phyloP scores from a whole-genome alignment of 192 early-diverging fungal genomes.

The Jimgerdemannia lactiflua region DNA sequence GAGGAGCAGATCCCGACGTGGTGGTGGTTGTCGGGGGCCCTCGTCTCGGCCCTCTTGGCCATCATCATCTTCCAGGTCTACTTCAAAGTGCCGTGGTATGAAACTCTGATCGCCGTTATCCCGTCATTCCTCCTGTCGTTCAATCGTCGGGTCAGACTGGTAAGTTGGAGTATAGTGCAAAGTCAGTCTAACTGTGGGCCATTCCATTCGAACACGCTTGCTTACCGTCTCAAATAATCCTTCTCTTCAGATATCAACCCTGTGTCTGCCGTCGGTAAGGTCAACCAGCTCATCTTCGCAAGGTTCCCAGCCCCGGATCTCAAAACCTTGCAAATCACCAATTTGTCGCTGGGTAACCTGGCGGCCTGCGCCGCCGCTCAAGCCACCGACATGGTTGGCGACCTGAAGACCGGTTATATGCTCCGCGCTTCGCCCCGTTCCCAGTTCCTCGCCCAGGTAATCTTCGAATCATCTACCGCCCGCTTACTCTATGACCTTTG shows the following conservation, averaged over 20 bases:
- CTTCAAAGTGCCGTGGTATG: constrained; percentile 55
- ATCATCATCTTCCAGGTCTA: constrained; percentile 48
- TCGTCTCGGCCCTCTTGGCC: constrained; percentile 50
- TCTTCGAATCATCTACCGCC: constrained; percentile 25
- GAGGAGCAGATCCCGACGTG: constrained; percentile 49
- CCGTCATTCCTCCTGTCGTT: constrained; percentile 52
- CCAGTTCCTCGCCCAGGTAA: constrained; percentile 62
- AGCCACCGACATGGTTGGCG: constrained; percentile 68
- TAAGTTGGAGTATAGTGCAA: no score
- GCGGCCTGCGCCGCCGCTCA: constrained; percentile 53
- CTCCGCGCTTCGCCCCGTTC: constrained; percentile 61
- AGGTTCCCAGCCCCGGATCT: constrained; percentile 40
- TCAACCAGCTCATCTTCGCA: constrained; percentile 63
- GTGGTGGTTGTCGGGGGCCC: constrained; percentile 52
- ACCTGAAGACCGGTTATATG: constrained; percentile 68
- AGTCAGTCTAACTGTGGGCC: constrained; percentile 55
- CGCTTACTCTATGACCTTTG: constrained; percentile 47
- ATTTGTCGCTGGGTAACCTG: constrained; percentile 60
- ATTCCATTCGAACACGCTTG: constrained; percentile 41
- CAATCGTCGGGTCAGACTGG: no score
- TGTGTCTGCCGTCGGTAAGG: constrained; percentile 60
- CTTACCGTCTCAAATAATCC: no score
- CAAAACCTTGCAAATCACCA: constrained; percentile 44
- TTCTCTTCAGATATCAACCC: constrained; percentile 64
- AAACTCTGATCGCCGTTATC: constrained; percentile 57